Evolutionary conservation across 345 rosid genomes (phyloP).

Genomic region (Atalantia buxifolia): DNA sequence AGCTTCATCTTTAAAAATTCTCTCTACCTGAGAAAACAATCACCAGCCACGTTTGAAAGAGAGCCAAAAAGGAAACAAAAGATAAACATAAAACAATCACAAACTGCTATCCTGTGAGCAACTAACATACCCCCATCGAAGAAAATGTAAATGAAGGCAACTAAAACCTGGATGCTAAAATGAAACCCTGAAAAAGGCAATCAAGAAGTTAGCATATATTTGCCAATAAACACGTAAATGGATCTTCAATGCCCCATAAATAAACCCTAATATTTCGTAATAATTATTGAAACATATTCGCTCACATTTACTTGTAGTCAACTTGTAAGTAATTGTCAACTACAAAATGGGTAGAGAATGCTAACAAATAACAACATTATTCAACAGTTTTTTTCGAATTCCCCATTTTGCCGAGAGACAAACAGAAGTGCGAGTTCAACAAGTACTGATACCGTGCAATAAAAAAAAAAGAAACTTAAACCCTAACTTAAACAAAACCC

Average conservation of each 20-base stretch:
- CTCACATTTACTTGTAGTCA: not conserved
- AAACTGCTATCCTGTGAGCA: slow-evolving; percentile 2
- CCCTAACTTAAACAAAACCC: not conserved
- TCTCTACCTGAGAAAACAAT: slow-evolving; percentile 47
- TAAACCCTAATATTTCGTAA: not conserved
- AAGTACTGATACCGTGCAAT: not conserved
- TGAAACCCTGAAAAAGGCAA: slow-evolving; percentile 15
- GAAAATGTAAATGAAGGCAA: not conserved
- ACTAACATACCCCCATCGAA: slow-evolving; percentile 30
- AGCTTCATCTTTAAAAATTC: slow-evolving; percentile 85
- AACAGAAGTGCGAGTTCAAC: not conserved
- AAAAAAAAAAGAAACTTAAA: not conserved
- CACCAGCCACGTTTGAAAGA: slow-evolving; percentile 5
- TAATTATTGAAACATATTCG: not conserved
- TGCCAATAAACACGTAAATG: not conserved
- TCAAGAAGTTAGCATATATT: not conserved
- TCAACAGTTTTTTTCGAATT: not conserved
- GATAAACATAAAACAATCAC: not conserved
- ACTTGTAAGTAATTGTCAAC: no score
- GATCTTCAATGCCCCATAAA: not conserved
- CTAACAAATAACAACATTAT: not conserved
- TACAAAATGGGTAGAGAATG: not conserved
- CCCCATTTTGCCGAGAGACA: not conserved
- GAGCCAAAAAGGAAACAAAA: not conserved
- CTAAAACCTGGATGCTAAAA: slow-evolving; percentile 9